A percentile compares a stretch with the other conserved stretches of the same genome.
These are phyloP conservation scores for Fusarium liriodendri DNA, from an alignment of 2,329 filamentous ascomycete species.

Conservation along the genomic window DNA sequence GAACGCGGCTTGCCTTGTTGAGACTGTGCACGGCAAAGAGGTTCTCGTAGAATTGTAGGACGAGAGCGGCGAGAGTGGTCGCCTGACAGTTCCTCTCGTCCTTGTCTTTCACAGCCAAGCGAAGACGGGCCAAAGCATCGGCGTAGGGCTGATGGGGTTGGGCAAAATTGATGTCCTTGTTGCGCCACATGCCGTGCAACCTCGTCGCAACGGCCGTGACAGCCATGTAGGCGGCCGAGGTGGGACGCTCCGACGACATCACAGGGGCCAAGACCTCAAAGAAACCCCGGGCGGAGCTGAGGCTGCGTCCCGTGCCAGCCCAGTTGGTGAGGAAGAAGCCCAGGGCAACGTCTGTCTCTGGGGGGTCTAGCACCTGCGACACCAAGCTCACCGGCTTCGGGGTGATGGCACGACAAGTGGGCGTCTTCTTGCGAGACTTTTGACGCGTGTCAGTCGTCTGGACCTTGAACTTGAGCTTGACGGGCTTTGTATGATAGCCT, in stretches of 20 bases:
- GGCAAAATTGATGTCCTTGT: background rate
- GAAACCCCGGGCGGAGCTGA: slow-evolving; percentile 13
- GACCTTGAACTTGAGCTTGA: slow-evolving; percentile 14
- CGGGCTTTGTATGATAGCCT: slow-evolving; percentile 14
- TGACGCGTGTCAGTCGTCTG: background rate
- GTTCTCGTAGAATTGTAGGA: slow-evolving; percentile 22
- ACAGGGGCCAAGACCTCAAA: slow-evolving; percentile 21
- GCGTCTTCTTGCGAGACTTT: background rate
- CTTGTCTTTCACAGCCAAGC: background rate
- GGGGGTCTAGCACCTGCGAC: background rate
- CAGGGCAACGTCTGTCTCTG: slow-evolving; percentile 14
- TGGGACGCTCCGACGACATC: slow-evolving; percentile 4
- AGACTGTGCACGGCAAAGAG: slow-evolving; percentile 6
- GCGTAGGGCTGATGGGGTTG: background rate
- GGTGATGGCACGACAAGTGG: background rate
- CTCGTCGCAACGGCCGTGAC: slow-evolving; percentile 16
- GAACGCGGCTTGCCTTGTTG: background rate
- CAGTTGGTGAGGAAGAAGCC: slow-evolving; percentile 17
- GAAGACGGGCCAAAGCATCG: slow-evolving; percentile 10
- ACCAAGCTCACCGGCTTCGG: background rate
- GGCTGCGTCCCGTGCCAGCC: slow-evolving; percentile 3
- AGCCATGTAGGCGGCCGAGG: slow-evolving; percentile 8
- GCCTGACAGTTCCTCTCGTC: slow-evolving; percentile 4
- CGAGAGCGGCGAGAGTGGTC: slow-evolving; percentile 10
- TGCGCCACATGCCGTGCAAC: slow-evolving; percentile 8